Evolutionary conservation across 371 early-diverging fungal species (phyloP), one percentile per base, ranked within the genome.

Genomic region (Mucor irregularis): DNA sequence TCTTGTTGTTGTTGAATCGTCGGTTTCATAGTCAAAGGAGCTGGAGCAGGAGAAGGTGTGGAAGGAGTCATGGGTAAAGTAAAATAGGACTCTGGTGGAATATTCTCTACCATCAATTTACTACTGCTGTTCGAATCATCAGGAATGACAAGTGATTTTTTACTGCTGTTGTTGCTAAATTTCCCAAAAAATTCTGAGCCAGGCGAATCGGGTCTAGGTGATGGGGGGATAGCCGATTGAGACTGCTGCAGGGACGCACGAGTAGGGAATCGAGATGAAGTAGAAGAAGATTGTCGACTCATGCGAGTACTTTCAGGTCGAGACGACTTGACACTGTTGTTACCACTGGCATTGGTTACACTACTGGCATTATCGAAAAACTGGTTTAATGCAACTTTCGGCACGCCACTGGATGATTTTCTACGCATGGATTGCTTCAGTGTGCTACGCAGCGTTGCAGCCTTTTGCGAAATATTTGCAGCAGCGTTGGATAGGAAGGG

Each of bases 401-500:
- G 55, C 6, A 34, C 43, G 11, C 31, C 35, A 34, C 40, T 56
- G n/a, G 37, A 39, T 33, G 71, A 61, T 29, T 64, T 61, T 40
- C 68, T 61, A 24, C 75, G 61, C 10, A 76, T n/a, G 4, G 76
- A 73, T 54, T 68, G 66, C 26, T 60, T 54, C 13, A 76, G 28
- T 0, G 59, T 68, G n/a, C 55, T 73, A 28, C 47, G 48, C 8
- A 71, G 37, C 1, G 69, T 69, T 1, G 69, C 69, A 16, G 74
- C 58, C 14, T 62, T 61, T 49, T 60, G 49, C 21, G 57, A 53
- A 10, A 68, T 54, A 22, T 56, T 42, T 2, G 61, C 54, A 35
- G 61, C 52, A 33, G 57, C 55, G 38, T 25, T 52, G 7, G 56
- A 52, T 1, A 53, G 29, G 4, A 49, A 40, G 0, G 48, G 55